These are phyloP conservation scores for Cucurbita moschata DNA, from an alignment of 306 rosid species.

Conservation along the genomic window DNA sequence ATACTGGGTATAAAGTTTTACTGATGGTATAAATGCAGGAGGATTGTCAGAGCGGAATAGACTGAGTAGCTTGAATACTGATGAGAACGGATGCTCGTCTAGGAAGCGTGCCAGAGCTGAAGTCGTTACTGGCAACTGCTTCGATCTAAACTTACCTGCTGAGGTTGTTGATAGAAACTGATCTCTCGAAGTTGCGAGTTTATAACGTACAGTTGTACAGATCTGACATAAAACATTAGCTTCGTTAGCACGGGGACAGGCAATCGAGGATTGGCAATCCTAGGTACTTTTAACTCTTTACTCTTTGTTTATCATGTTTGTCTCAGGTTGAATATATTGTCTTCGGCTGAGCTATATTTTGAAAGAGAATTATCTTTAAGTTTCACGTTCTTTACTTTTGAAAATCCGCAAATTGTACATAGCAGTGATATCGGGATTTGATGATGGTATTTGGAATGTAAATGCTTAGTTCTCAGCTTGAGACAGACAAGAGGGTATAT, in stretches of 20 bases:
- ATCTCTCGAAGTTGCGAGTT: conserved; percentile 27
- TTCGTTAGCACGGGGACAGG: conserved; percentile 18
- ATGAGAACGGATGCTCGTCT: conserved; percentile 39
- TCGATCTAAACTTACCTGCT: conserved; percentile 94
- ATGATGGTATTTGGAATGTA: conserved; percentile 1
- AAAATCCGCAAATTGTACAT: conserved; percentile 7
- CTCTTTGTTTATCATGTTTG: conserved; percentile 11
- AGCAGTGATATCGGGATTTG: conserved; percentile 4
- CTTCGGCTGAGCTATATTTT: conserved; percentile 3
- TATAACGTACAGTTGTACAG: conserved; percentile 45
- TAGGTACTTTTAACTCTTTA: conserved; percentile 7
- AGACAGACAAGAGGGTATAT: background rate
- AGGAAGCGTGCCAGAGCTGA: conserved; percentile 74
- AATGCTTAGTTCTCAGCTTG: conserved; percentile 4
- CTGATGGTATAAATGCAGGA: conserved; percentile 42
- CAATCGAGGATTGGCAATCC: conserved; percentile 17
- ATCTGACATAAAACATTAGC: conserved; percentile 40
- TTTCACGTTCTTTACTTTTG: background rate
- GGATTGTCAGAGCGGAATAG: conserved; percentile 40
- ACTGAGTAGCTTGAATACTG: conserved; percentile 63
- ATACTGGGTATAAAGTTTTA: background rate
- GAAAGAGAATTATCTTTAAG: background rate
- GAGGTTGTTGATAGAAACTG: conserved; percentile 66
- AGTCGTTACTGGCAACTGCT: conserved; percentile 41
- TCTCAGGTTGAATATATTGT: conserved; percentile 1